Evolutionary conservation across 176 grass and related monocot genomes (phyloP), one percentile per base, ranked within the genome.

Genomic region (Avena insularis): DNA sequence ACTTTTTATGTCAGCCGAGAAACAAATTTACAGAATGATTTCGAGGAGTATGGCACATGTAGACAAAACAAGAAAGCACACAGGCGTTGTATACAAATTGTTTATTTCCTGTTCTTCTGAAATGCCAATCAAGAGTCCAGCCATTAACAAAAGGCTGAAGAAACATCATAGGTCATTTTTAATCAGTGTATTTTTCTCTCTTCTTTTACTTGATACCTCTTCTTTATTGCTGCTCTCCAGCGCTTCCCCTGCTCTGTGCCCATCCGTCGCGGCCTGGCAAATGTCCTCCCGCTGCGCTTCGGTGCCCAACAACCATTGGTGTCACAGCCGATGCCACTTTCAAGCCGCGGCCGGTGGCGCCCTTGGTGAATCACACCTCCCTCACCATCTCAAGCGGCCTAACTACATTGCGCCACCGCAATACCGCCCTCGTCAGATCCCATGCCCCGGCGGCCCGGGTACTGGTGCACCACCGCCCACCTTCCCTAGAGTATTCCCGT

Each of bases 1-100:
- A 16, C 77, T 82, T 68, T 54, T n/a, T 33, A 27, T 82, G 57
- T 43, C 23, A 75, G 61, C 62, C 27, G 60, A 71, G 38, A 84
- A 80, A 20, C 33, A 69, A 60, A 75, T 33, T 69, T 68, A 83
- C 29, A 51, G 21, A 19, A 61, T 74, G 64, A 55, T 53, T 43
- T 54, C 7, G 15, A 36, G 23, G 70, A 78, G 60, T 61, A 55
- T 29, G 31, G 43, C 5, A n/a, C 25, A 63, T 71, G 60, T 14
- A 56, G 50, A 59, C 16, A 47, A 82, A 82, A 82, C 14, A 69
- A 53, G 71, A 19, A 11, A 70, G 15, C 14, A 77, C 78, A 77
- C n/a, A 61, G 13, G 38, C 2, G 1, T 75, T 29, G 60, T 16
- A 84, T 10, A 77, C 58, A 38, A 63, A 46, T 31, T 23, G 75